Evolutionary conservation across 805 yeast species (phyloP), one percentile per base, ranked within the genome.

Genomic region (Schwanniomyces yamadae): DNA sequence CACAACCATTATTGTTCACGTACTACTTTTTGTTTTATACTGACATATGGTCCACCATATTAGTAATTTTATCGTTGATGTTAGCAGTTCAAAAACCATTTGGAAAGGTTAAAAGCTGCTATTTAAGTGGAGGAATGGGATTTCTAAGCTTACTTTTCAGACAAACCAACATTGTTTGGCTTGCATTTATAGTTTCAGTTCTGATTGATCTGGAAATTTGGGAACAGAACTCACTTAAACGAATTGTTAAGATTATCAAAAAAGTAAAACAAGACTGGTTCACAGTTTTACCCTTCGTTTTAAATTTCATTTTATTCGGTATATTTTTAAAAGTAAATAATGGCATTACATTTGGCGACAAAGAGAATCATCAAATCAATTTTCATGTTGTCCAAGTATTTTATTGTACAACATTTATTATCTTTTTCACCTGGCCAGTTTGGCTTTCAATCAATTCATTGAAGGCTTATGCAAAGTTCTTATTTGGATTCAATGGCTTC

Each of bases 161-260:
- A 44, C 99, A 93, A 50, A 93, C 99, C 0, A 93, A 93, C 50
- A 80, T 93, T 22, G 67, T 89, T 0, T 93, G 99, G 99, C 71
- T 78, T 10, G 78, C 75, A 0, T 80, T 85, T 45, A 66, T 82
- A 1, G 61, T 78, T 34, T 71, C 77, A 0, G 57, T 78, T 1
- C 63, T 78, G 6, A 55, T 84, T 18, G 88, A 82, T 48, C 58
- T 71, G 39, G 16, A 64, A 32, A 57, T 46, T 5, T 24, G 14
- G 62, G 64, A 18, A 53, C 33, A 14, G 2, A 29, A 16, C 9
- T 36, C 42, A n/a, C n/a, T 42, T 4, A 19, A 23, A 2, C 34
- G 49, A 27, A 20, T 42, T 3, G 14, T 41, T 12, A 33, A 39
- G 23, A 55, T 50, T 25, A 28, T 53, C 6, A 28, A 37, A 11